A percentile compares a stretch with the other conserved stretches of the same genome.
These are phyloP conservation scores for Xylaria longipes DNA, from an alignment of 495 filamentous ascomycete genomes.

Conservation along the genomic window DNA sequence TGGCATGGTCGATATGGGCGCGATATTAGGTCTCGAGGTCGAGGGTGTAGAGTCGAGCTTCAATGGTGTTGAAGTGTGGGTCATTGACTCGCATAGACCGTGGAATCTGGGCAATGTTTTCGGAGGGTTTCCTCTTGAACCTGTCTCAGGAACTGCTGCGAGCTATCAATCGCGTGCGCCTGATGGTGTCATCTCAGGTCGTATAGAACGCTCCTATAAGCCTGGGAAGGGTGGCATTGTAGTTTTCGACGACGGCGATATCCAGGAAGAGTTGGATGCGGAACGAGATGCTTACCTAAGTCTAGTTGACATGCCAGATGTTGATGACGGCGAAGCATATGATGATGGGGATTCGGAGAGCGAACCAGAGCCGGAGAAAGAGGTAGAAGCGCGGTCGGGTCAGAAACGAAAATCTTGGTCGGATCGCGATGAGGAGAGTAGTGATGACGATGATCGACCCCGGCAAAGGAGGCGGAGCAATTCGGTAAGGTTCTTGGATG, in stretches of 20 bases:
- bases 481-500: conserved; percentile 64
- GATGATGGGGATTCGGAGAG: conserved; percentile 57
- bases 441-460: conserved; percentile 71
- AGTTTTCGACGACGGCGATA: conserved; percentile 95
- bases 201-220: conserved; percentile 71
- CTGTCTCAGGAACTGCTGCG: conserved; percentile 53
- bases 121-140: conserved; percentile 66
- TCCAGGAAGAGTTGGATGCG: conserved; percentile 78
- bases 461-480: conserved; percentile 83
- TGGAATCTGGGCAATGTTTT: conserved; percentile 97
- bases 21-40: conserved; percentile 69
- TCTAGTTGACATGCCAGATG: conserved; percentile 85
- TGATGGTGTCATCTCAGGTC: conserved; percentile 64
- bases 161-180: conserved; percentile 57
- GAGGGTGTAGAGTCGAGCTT: conserved; percentile 66
- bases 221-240: conserved; percentile 83
- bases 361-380: conserved; percentile 48
- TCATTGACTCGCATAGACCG: conserved; percentile 87
- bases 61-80: conserved; percentile 87
- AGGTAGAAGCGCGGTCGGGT: conserved; percentile 42
- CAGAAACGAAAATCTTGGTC: conserved; percentile 88
- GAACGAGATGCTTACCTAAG: conserved; percentile 84
- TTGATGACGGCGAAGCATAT: conserved; percentile 69
- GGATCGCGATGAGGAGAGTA: conserved; percentile 71
- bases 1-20: conserved; percentile 83